Evolutionary conservation across 495 filamentous ascomycete genomes (phyloP).

Genomic region (Aspergillus affinis): DNA sequence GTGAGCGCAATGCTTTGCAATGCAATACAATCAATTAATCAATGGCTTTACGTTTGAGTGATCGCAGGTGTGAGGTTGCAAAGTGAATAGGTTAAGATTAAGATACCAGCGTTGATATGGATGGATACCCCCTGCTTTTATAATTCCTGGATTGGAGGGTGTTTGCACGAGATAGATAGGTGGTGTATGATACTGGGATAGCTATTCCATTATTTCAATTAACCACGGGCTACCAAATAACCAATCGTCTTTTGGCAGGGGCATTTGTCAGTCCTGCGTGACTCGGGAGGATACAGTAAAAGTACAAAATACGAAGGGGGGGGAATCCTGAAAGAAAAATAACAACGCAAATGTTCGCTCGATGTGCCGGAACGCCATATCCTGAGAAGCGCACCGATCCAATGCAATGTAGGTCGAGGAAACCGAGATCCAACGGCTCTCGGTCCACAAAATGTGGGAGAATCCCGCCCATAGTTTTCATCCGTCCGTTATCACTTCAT

Average conservation of each 20-base stretch:
- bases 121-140: background rate
- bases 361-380: slow-evolving; percentile 1
- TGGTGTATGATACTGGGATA: background rate
- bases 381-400: background rate
- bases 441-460: background rate
- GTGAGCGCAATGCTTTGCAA: too few relatives aligned
- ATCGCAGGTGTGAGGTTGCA: too few relatives aligned
- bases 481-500: slow-evolving; percentile 31
- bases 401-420: slow-evolving; percentile 1
- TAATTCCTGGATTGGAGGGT: background rate
- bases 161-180: background rate
- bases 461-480: background rate
- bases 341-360: background rate
- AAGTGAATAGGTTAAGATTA: too few relatives aligned
- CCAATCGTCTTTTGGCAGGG: too few relatives aligned
- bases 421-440: background rate
- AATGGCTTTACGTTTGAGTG: too few relatives aligned
- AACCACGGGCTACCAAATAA: background rate
- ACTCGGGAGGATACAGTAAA: background rate
- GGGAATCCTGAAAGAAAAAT: background rate
- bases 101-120: background rate
- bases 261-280: too few relatives aligned
- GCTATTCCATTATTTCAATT: background rate
- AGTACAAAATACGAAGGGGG: background rate
- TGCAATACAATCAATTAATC: too few relatives aligned